Evolutionary conservation across 805 yeast species (phyloP), one percentile per base, ranked within the genome.

Genomic region (Suhomyces tanzawaensis): DNA sequence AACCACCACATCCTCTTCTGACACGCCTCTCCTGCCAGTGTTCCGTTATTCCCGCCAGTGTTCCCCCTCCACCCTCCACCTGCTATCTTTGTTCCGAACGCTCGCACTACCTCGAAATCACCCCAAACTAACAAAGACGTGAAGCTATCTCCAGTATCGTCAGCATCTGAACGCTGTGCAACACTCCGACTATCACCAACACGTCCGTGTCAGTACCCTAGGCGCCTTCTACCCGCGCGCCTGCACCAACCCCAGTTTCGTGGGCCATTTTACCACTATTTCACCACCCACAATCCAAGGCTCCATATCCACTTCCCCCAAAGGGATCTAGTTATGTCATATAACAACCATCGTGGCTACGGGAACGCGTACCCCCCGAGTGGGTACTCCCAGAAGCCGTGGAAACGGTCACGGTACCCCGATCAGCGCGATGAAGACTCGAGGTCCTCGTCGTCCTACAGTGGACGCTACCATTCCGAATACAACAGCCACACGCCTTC

Each of bases 101-200:
- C 33, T 30, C 33, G 33, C 33, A 30, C 33, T 30, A 30, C 33
- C 18, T 12, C 13, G 28, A 30, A 30, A 30, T 30, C 33, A 30
- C 19, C 19, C 9, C 23, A 7, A 21, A 9, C 7, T 9, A 21
- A 7, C 23, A 21, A 21, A n/a, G n/a, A n/a, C n/a, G n/a, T n/a
- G n/a, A n/a, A n/a, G n/a, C n/a, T n/a, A n/a, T n/a, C n/a, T n/a
- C n/a, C n/a, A n/a, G n/a, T n/a, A n/a, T n/a, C n/a, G n/a, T n/a
- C n/a, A n/a, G n/a, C n/a, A n/a, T n/a, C n/a, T n/a, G n/a, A n/a
- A n/a, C n/a, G n/a, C n/a, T n/a, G n/a, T n/a, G n/a, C n/a, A n/a
- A n/a, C n/a, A n/a, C n/a, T n/a, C n/a, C n/a, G n/a, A n/a, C n/a
- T n/a, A n/a, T n/a, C n/a, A n/a, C n/a, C n/a, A n/a, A n/a, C n/a